These are phyloP conservation scores for Cinnamomum chago DNA, from an alignment of 164 flowering plant species.

Conservation along the genomic window DNA sequence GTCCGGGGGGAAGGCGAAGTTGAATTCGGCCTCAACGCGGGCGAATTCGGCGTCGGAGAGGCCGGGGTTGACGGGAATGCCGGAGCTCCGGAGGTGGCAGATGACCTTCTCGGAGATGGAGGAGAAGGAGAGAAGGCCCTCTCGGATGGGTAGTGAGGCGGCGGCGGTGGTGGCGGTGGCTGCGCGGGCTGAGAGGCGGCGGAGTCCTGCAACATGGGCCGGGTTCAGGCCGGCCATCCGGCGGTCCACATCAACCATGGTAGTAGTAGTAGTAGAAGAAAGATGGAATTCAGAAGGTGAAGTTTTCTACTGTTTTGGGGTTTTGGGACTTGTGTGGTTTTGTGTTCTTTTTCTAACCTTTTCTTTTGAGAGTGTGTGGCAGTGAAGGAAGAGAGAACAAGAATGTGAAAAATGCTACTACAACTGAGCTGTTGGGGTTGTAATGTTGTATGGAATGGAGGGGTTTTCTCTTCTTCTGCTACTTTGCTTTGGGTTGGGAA, in stretches of 20 bases:
- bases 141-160: slow-evolving; percentile 35
- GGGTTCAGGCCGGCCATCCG: slow-evolving; percentile 71
- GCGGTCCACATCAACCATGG: slow-evolving; percentile 96
- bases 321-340: neutral
- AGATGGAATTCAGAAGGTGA: neutral
- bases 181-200: slow-evolving; percentile 91
- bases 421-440: neutral
- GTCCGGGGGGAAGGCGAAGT: slow-evolving; percentile 91
- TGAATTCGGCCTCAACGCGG: slow-evolving; percentile 77
- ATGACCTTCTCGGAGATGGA: slow-evolving; percentile 60
- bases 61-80: slow-evolving; percentile 58
- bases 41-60: slow-evolving; percentile 81
- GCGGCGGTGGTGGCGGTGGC: slow-evolving; percentile 18
- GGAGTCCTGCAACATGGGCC: slow-evolving; percentile 86
- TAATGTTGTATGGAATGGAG: no score
- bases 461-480: neutral
- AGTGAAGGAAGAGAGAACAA: no score
- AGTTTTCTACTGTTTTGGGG: neutral
- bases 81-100: slow-evolving; percentile 59
- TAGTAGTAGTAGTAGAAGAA: neutral
- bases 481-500: slow-evolving; percentile 1
- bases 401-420: neutral
- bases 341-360: neutral
- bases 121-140: slow-evolving; percentile 59
- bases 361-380: neutral